These are phyloP conservation scores for Chaetomium sp. DNA, from an alignment of 2,329 filamentous ascomycete species.

Conservation along the genomic window DNA sequence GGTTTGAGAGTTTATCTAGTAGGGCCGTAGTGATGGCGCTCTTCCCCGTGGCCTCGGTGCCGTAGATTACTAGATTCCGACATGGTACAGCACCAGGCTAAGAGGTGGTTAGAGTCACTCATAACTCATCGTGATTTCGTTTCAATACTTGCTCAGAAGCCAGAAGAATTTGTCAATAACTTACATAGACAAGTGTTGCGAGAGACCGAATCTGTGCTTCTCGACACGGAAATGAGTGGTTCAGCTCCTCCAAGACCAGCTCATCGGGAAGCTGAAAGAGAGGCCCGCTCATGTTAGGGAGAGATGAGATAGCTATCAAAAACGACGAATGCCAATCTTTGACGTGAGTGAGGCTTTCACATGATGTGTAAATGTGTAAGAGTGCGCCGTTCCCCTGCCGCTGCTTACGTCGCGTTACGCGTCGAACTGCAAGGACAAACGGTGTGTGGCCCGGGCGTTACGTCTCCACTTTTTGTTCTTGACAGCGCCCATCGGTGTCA, in stretches of 20 bases:
- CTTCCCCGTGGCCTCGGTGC: slow-evolving; percentile 86
- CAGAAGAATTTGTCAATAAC: slow-evolving; percentile 26
- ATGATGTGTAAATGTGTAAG: background rate
- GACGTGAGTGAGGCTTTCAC: background rate
- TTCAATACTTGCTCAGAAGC: background rate
- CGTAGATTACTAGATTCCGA: slow-evolving; percentile 76
- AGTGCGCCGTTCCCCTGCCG: background rate
- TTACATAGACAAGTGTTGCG: slow-evolving; percentile 56
- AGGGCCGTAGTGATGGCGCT: slow-evolving; percentile 67
- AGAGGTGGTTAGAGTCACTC: slow-evolving; percentile 31
- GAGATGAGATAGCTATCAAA: background rate
- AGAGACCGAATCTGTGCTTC: slow-evolving; percentile 62
- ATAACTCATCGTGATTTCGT: background rate
- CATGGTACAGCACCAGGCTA: slow-evolving; percentile 71
- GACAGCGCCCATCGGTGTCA: background rate
- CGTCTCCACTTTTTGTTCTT: background rate
- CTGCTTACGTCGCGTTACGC: slow-evolving; percentile 1
- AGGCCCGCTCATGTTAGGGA: slow-evolving; percentile 39
- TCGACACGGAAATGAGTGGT: slow-evolving; percentile 57
- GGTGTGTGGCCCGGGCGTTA: slow-evolving; percentile 7
- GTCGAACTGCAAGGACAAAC: background rate
- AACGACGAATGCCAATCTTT: background rate
- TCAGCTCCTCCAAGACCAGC: slow-evolving; percentile 49
- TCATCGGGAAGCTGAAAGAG: slow-evolving; percentile 58
- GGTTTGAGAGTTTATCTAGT: slow-evolving; percentile 50